Evolutionary conservation across 495 filamentous ascomycete species (phyloP), one percentile per base, ranked within the genome.

Genomic region (Neurospora pannonica): DNA sequence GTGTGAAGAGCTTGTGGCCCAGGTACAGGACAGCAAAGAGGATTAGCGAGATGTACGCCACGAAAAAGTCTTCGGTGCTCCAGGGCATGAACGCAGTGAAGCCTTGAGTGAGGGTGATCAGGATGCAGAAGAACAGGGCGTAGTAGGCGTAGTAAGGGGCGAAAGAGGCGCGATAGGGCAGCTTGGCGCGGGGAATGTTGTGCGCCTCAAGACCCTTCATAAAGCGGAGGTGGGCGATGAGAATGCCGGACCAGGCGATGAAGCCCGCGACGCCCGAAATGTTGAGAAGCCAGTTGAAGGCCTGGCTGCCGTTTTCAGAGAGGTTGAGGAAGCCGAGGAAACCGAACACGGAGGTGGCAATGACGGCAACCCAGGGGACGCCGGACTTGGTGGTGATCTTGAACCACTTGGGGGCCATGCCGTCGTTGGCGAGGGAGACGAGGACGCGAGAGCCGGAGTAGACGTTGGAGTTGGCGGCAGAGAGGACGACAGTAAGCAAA

Each of bases 61-160:
- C 87, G 72, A 92, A 91, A 75, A 92, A 92, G 28, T 83, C 80
- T 77, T 83, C 81, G 11, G 86, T 85, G 72, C 80, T 79, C 88
- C 92, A 93, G 71, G 79, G 77, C 62, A 93, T 89, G 80, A 91
- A 93, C 4, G 86, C 82, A 5, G 88, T 91, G 79, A 93, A 93
- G 6, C 91, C 91, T 79, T 92, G 90, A 5, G 90, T 92, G 17
- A 93, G 46, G 70, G 89, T 87, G 75, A 93, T 90, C 60, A 93
- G 78, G 31, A 87, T 73, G 83, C 87, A 90, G 84, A 92, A 91
- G 75, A 89, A 87, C 38, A 92, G 83, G 5, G 90, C 91, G 71
- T 84, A 86, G 81, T 83, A 89, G 13, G 88, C 85, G 48, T 86
- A 83, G 79, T 82, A 92, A 4, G 89, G 89, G 79, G 91, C 89